Percentiles rank a stretch among this genome's conserved stretches.
These are phyloP conservation scores for Aspergillus brasiliensis DNA, from an alignment of 2,329 filamentous ascomycete genomes.

Conservation along the genomic window DNA sequence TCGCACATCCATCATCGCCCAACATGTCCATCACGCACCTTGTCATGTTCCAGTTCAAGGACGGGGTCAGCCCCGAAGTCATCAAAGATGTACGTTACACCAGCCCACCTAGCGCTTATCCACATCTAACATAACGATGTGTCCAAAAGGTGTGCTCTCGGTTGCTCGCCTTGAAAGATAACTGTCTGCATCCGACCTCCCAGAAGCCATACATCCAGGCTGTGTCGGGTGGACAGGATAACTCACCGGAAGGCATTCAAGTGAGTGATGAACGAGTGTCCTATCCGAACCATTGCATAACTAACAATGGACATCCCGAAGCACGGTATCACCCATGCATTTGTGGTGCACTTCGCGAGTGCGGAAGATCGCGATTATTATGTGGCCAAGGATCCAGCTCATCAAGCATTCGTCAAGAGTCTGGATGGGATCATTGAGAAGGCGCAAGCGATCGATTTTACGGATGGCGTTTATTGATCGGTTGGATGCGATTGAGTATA, in stretches of 20 bases:
- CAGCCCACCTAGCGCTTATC: neutral
- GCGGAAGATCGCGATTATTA: conserved; percentile 70
- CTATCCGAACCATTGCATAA: neutral
- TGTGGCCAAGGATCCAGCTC: conserved; percentile 63
- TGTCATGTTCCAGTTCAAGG: conserved; percentile 68
- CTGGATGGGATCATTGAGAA: conserved; percentile 35
- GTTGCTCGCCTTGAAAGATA: conserved; percentile 60
- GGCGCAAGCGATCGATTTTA: conserved; percentile 40
- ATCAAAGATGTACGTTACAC: conserved; percentile 57
- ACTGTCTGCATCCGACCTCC: conserved; percentile 62
- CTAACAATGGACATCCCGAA: conserved; percentile 25
- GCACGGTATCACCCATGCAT: conserved; percentile 69
- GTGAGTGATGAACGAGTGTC: conserved; percentile 42
- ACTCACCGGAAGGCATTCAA: conserved; percentile 62
- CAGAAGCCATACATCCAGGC: conserved; percentile 63
- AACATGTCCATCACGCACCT: conserved; percentile 69
- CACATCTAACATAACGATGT: neutral
- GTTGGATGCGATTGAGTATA: too few species aligned
- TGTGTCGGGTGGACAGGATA: conserved; percentile 62
- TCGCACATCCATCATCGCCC: neutral
- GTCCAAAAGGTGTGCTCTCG: conserved; percentile 53
- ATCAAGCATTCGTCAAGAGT: conserved; percentile 60
- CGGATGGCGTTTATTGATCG: neutral
- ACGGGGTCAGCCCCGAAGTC: conserved; percentile 49
- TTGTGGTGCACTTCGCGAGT: conserved; percentile 67